Evolutionary conservation across 352 stramenopile genomes (phyloP).

Genomic region (Globisporangium splendens): DNA sequence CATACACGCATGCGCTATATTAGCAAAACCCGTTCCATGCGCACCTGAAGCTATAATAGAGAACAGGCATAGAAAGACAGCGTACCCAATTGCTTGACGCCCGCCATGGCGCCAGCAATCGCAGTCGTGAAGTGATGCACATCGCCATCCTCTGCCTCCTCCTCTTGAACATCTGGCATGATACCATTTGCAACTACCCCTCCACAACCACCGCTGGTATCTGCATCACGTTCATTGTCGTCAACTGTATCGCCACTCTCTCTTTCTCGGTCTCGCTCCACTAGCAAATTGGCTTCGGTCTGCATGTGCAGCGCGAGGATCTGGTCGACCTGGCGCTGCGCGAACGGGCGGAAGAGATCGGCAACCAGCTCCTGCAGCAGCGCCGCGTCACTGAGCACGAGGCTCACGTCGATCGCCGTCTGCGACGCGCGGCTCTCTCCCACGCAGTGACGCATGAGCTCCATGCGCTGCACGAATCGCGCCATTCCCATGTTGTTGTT

Average conservation of each 20-base stretch:
- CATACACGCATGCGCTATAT: neutral
- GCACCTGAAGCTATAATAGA: neutral
- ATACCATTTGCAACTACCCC: no score
- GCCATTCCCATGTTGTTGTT: no score
- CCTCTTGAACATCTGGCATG: no score
- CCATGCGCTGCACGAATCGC: slow-evolving; percentile 35
- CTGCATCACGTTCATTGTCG: neutral
- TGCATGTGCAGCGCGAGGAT: slow-evolving; percentile 42
- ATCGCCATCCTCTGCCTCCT: neutral
- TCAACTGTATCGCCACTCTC: neutral
- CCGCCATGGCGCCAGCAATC: slow-evolving; percentile 49
- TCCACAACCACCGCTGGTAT: no score
- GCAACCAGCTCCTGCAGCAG: slow-evolving; percentile 29
- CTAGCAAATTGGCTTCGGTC: neutral
- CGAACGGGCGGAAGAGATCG: slow-evolving; percentile 44
- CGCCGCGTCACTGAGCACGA: slow-evolving; percentile 27
- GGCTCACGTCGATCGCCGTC: slow-evolving; percentile 34
- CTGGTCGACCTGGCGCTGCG: slow-evolving; percentile 36
- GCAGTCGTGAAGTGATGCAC: slow-evolving; percentile 28
- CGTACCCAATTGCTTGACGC: slow-evolving; percentile 33
- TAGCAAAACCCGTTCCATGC: neutral
- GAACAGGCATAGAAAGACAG: neutral
- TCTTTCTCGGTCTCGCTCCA: neutral
- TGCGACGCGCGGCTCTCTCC: slow-evolving; percentile 25
- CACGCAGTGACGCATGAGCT: slow-evolving; percentile 30